A percentile compares a stretch with the other conserved stretches of the same genome.
Conservation (phyloP, 169 alveolate species). For the Plasmodium yoelii region DNA sequence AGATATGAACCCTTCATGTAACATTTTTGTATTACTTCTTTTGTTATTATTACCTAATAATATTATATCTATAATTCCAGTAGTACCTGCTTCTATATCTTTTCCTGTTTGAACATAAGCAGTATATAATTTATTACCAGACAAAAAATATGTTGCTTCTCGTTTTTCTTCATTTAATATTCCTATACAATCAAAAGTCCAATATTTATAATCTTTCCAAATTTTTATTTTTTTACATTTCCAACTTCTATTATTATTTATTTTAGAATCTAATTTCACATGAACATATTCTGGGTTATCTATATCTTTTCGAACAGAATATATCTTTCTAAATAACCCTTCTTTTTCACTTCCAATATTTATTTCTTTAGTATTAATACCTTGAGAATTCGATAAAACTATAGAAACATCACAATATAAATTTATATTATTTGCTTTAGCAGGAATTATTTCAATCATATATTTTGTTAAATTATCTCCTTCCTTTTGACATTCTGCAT, state of each 20-base stretch:
- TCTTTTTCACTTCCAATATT: conserved; percentile 85
- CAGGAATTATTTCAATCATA: conserved; percentile 88
- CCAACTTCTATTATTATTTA: conserved; percentile 85
- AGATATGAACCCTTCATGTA: conserved; percentile 83
- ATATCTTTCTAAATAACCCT: conserved; percentile 83
- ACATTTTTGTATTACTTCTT: conserved; percentile 84
- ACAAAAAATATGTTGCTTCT: conserved; percentile 64
- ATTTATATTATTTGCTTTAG: conserved; percentile 84
- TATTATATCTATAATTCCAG: conserved; percentile 84
- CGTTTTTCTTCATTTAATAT: conserved; percentile 80
- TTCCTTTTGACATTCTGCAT: conserved; percentile 91
- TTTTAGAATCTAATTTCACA: conserved; percentile 82
- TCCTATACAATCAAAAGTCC: conserved; percentile 91
- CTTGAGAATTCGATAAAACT: conserved; percentile 80
- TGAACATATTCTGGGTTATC: conserved; percentile 72
- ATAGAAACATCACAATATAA: conserved; percentile 84
- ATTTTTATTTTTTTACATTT: conserved; percentile 89
- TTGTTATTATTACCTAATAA: conserved; percentile 84
- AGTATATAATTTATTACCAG: conserved; percentile 82
- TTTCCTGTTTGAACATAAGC: conserved; percentile 86
- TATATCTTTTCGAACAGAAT: conserved; percentile 65
- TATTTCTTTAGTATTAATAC: conserved; percentile 88
- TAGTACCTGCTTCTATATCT: conserved; percentile 87
- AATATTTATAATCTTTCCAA: conserved; percentile 89
- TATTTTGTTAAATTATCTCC: conserved; percentile 88